phyloP scores from a whole-genome alignment of 2,329 filamentous ascomycete genomes.

The Trematosphaeria pertusa region DNA sequence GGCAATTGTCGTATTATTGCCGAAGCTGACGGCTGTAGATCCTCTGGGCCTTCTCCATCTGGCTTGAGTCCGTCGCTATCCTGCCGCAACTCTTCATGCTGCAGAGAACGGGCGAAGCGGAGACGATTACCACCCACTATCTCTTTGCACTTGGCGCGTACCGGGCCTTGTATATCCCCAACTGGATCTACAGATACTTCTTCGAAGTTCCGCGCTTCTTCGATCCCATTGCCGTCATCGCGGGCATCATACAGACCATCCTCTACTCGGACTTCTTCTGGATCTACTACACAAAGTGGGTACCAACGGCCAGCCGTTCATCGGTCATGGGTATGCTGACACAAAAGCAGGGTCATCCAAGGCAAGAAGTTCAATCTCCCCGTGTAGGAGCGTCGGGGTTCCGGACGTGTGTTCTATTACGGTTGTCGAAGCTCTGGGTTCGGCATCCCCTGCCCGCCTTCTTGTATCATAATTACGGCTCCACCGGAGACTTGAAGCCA shows the following conservation, averaged over 20 bases:
- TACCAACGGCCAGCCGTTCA: constrained; percentile 12
- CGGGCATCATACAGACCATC: constrained; percentile 90
- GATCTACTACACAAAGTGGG: constrained; percentile 96
- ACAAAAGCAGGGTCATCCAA: constrained; percentile 54
- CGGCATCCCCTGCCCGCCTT: too few species aligned
- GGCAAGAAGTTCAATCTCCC: constrained; percentile 63
- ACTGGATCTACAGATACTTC: constrained; percentile 94
- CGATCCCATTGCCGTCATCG: constrained; percentile 86
- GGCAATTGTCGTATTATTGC: too few species aligned
- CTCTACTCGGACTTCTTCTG: constrained; percentile 99
- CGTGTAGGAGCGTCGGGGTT: constrained; percentile 51
- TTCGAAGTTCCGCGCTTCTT: constrained; percentile 71
- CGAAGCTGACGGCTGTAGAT: constrained; percentile 63
- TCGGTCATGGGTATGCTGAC: constrained; percentile 14
- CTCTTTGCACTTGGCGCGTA: constrained; percentile 92
- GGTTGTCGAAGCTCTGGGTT: too few species aligned
- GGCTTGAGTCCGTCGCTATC: constrained; percentile 96
- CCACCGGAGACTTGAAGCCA: too few species aligned
- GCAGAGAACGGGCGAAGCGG: constrained; percentile 94
- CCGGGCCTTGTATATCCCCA: constrained; percentile 94
- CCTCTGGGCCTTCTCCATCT: constrained; percentile 97
- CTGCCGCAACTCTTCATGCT: constrained; percentile 98
- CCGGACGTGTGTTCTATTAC: too few species aligned
- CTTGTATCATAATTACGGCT: too few species aligned
- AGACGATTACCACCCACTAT: constrained; percentile 99